Evolutionary conservation across 2,329 filamentous ascomycete species (phyloP), one percentile per base, ranked within the genome.

Genomic region (Teratosphaeria destructans): DNA sequence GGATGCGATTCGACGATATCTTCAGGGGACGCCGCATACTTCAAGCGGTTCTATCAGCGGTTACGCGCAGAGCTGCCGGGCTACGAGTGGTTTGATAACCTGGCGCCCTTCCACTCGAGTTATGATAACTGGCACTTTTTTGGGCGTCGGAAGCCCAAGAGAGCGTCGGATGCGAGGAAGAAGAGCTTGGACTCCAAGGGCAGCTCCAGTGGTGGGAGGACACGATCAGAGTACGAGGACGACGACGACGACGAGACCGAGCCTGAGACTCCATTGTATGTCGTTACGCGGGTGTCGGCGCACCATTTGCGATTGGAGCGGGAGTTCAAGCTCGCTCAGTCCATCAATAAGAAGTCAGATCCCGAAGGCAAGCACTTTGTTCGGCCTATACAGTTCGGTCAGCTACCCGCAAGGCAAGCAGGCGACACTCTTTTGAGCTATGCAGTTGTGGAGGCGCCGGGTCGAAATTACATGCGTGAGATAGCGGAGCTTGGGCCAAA

Each of bases 261-360:
- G 52, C 66, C 68, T 57, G 63, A 65, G 57, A 66, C 71, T 47
- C 53, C 53, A 39, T 52, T 64, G 16, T 81, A 82, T 7, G 86
- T 96, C 5, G 79, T 96, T 32, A 93, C 91, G 52, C 85, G 90
- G 26, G 81, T 96, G 53, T 96, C 92, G 0, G 86, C 84, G 62
- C 90, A 96, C 74, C 82, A 87, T 16, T 78, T 96, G 57, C 85
- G 92, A 7, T 84, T 96, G 66, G 92, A 97, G 77, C 82, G 92
- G 62, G 87, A 93, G 60, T 96, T 88, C 69, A 89, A 95, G 67
- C 88, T 94, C 65, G 84, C 86, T 69, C 90, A 88, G 73, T 84
- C 80, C 61, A 79, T 96, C 55, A 84, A 86, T 47, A 62, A 60
- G 34, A 59, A 68, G 35, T 60, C 65, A 11, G 67, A 66, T 34